Percentiles rank a stretch among this genome's conserved stretches.
Evolutionary conservation across 192 early-diverging fungal genomes (phyloP).

Genomic region (Coemansia sp.): DNA sequence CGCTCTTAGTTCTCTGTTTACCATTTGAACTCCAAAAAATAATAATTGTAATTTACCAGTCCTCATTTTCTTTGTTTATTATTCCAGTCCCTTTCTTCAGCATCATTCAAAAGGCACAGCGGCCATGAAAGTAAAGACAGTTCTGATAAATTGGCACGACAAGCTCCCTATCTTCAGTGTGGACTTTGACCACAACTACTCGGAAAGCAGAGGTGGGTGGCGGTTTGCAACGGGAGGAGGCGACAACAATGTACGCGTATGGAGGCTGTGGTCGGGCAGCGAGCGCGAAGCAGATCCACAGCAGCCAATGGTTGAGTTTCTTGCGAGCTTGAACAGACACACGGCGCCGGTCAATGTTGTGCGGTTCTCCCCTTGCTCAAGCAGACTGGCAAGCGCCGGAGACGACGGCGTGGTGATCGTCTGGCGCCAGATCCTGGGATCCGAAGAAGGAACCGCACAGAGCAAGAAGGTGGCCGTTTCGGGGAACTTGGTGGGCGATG

Average conservation of each 20-base stretch:
- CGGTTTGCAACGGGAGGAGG: conserved; percentile 89
- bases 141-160: conserved; percentile 96
- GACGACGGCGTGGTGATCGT: conserved; percentile 89
- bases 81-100: background rate
- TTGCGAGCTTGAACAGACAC: conserved; percentile 82
- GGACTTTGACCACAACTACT: conserved; percentile 74
- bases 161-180: conserved; percentile 85
- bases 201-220: conserved; percentile 37
- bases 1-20: background rate
- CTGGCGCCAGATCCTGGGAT: conserved; percentile 69
- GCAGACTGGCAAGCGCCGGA: conserved; percentile 81
- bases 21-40: background rate
- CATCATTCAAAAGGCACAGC: background rate
- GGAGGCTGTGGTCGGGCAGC: conserved; percentile 25
- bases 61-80: background rate
- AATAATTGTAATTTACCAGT: background rate
- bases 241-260: conserved; percentile 84
- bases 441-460: conserved; percentile 6
- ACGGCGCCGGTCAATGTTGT: conserved; percentile 90
- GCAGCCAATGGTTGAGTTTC: conserved; percentile 68
- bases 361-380: conserved; percentile 76
- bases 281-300: conserved; percentile 20
- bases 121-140: conserved; percentile 65
- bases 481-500: background rate
- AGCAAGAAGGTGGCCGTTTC: background rate